Evolutionary conservation across 1,284 basidiomycete species (phyloP), one percentile per base, ranked within the genome.

Genomic region (Tylopilus sp.): DNA sequence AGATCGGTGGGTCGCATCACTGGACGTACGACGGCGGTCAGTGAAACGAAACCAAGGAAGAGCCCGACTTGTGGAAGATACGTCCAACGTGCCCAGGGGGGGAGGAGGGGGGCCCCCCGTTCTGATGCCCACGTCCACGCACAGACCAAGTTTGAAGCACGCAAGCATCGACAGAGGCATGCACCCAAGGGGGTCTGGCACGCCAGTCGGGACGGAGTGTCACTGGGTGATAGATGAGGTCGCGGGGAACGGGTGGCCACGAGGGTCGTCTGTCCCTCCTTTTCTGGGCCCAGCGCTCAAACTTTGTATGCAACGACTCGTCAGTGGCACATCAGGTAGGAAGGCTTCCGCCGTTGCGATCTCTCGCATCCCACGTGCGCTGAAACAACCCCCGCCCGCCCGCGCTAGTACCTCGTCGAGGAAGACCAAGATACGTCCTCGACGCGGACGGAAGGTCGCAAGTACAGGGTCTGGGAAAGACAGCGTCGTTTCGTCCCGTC

Each of bases 41-140:
- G 23, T 52, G 52, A 48, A 36, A 49, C 38, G 52, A 54, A 33
- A 55, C 40, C 21, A 50, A 58, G 36, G 45, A 58, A 18, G 46
- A 45, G 23, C 44, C 34, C 7, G 50, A 45, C 25, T 35, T 51
- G 25, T 49, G 46, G 38, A 53, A 56, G 44, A 50, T 44, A 16
- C 13, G n/a, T 28, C 29, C 16, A 19, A 12, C 11, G 29, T 30
- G 29, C 10, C 13, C 9, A 3, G 29, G 29, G 11, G 2, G 12
- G 29, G 29, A 12, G 29, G 11, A 2, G 12, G 29, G 29, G 28
- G 28, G 28, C 12, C 23, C 25, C 25, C 25, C 25, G 8, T 10
- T 33, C 31, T 13, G 33, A 34, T 10, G n/a, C 16, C 10, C 8
- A 18, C 16, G 16, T 18, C 10, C 9, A 18, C 25, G 25, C n/a